These are phyloP conservation scores for Aspergillus amoenus DNA, from an alignment of 2,329 filamentous ascomycete species.

Conservation along the genomic window DNA sequence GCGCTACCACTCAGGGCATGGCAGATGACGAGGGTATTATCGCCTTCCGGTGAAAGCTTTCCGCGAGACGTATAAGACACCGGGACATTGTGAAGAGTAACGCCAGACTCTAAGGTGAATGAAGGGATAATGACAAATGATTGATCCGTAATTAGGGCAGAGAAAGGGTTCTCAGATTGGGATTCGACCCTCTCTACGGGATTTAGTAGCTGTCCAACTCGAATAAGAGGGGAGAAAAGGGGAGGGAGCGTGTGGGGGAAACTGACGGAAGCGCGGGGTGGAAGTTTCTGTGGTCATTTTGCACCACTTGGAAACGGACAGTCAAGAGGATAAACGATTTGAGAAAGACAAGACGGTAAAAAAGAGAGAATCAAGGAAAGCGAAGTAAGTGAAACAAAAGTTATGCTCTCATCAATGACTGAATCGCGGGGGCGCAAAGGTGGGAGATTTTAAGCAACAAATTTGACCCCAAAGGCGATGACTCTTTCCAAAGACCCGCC, in stretches of 20 bases:
- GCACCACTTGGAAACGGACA: not conserved
- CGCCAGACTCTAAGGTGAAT: conserved; percentile 91
- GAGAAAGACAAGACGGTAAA: not conserved
- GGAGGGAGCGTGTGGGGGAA: conserved; percentile 19
- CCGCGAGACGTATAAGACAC: conserved; percentile 66
- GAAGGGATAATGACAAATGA: conserved; percentile 80
- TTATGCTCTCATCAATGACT: conserved; percentile 2
- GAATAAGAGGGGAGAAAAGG: not conserved
- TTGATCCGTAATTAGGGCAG: conserved; percentile 82
- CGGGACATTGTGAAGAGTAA: conserved; percentile 71
- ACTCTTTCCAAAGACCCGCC: conserved; percentile 9
- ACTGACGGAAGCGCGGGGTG: conserved; percentile 40
- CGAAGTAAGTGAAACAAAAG: not conserved
- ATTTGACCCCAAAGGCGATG: conserved; percentile 5
- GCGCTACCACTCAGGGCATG: conserved; percentile 56
- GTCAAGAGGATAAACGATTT: not conserved
- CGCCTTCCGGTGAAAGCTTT: conserved; percentile 53
- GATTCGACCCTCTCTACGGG: conserved; percentile 54
- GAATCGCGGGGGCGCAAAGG: not conserved
- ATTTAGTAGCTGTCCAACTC: conserved; percentile 50
- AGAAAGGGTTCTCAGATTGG: conserved; percentile 91
- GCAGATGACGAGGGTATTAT: conserved; percentile 65
- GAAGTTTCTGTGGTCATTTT: conserved; percentile 27
- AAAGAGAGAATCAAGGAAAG: not conserved
- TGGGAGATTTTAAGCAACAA: not conserved